Base-by-base conservation (phyloP, 306 rosid genomes). In the Cicer chorassanicum region DNA sequence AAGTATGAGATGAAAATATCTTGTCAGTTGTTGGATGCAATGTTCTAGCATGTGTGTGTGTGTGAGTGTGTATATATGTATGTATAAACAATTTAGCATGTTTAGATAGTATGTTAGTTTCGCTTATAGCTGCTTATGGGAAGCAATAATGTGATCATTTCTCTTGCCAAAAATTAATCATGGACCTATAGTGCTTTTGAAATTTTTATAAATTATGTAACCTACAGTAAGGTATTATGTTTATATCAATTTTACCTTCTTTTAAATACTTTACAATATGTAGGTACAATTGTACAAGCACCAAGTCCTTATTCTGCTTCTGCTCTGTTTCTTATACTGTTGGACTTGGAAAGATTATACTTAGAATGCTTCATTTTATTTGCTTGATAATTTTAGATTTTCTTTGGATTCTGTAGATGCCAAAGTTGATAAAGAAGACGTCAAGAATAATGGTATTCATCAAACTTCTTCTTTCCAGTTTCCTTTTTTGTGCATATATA, bases 361-460 rank as follows among this genome's bases (percentile, higher is more conserved):
- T 46, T 71, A 24, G 45, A 63, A 64, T 78, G 8, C 78, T 63
- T 74, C 40, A 18, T 76, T 43, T 44, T 60, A 60, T 68, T 72
- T 45, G 74, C 63, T 56, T 75, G 70, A 53, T 70, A 19, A 68
- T 81, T 68, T 53, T 57, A 49, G 53, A 24, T 65, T 55, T 81
- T 12, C 79, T 63, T 83, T 61, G 76, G 66, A 40, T 68, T 77
- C 54, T 86, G 83, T 73, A 90, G 98, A 91, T 84, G 92, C 80
- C 36, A 90, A 86, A 81, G 82, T 75, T 74, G 97, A 91, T 78
- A 93, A 82, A 75, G 98, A 90, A 68, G 98, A 90, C 73, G 54
- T 73, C 75, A 88, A 87, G 97, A 84, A 49, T 80, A 90, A 74
- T 57, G 91, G 96, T 87, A 84, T 71, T 40, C 12, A 8, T 76